These are phyloP conservation scores for Multifurca ochricompacta DNA, from an alignment of 768 basidiomycete species.

Conservation along the genomic window DNA sequence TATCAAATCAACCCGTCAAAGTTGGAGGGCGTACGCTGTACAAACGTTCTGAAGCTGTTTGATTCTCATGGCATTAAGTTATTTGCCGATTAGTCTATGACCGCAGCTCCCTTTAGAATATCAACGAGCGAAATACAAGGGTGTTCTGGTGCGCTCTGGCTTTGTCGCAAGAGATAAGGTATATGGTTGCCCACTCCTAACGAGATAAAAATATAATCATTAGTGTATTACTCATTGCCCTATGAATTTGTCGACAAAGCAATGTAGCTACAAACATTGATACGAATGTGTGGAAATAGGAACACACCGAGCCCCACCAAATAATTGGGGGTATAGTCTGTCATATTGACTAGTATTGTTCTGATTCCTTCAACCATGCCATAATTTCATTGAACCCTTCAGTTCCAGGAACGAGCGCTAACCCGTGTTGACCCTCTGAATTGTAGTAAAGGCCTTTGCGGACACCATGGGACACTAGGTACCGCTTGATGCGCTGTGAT, in stretches of 20 bases:
- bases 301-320: neutral
- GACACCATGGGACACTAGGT: conserved; percentile 69
- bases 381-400: conserved; percentile 50
- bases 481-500: conserved; percentile 58
- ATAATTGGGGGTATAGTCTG: neutral
- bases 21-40: conserved; percentile 37
- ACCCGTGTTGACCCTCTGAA: conserved; percentile 53
- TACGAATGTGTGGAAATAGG: neutral
- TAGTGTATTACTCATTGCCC: neutral
- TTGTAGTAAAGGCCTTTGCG: conserved; percentile 59
- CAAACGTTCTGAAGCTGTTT: conserved; percentile 49
- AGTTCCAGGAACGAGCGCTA: conserved; percentile 46
- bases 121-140: neutral
- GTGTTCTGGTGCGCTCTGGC: neutral
- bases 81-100: neutral
- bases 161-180: neutral
- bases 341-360: neutral
- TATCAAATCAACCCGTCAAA: conserved; percentile 31
- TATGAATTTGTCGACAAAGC: neutral
- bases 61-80: conserved; percentile 6
- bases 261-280: neutral
- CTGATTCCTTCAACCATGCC: conserved; percentile 44
- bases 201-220: neutral
- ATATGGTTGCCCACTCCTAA: too few relatives aligned
- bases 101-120: neutral